Conservation (phyloP, 352 stramenopile species). For the Phytopythium delawarense region DNA sequence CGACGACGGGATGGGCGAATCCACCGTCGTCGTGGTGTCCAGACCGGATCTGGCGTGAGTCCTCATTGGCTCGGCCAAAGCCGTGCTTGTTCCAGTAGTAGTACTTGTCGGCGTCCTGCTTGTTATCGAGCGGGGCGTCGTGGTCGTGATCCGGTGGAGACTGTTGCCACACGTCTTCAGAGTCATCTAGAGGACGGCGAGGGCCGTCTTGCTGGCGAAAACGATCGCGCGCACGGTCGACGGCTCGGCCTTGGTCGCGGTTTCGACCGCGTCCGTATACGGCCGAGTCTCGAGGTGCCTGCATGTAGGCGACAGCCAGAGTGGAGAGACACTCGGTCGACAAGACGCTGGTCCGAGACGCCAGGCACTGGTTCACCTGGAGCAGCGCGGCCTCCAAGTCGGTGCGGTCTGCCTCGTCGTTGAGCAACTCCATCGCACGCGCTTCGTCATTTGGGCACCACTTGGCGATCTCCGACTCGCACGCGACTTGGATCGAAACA, state of each 20-base stretch:
- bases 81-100: conserved; percentile 7
- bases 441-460: neutral
- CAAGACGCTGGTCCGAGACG: neutral
- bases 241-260: neutral
- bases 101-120: neutral
- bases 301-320: neutral
- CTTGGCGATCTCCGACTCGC: conserved; percentile 1
- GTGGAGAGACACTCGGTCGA: neutral
- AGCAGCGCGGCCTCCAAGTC: neutral
- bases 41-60: neutral
- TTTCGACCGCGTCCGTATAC: neutral
- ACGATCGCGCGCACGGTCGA: neutral
- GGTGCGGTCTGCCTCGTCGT: no score
- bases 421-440: neutral
- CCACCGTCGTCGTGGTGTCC: neutral
- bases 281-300: neutral
- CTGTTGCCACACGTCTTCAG: neutral
- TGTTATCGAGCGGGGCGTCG: neutral
- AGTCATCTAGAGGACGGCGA: neutral
- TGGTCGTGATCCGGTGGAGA: neutral
- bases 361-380: neutral
- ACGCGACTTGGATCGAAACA: neutral
- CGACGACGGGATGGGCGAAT: neutral
- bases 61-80: neutral
- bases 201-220: neutral